Evolutionary conservation across 306 rosid species (phyloP).

Genomic region (Notholithocarpus densiflorus): DNA sequence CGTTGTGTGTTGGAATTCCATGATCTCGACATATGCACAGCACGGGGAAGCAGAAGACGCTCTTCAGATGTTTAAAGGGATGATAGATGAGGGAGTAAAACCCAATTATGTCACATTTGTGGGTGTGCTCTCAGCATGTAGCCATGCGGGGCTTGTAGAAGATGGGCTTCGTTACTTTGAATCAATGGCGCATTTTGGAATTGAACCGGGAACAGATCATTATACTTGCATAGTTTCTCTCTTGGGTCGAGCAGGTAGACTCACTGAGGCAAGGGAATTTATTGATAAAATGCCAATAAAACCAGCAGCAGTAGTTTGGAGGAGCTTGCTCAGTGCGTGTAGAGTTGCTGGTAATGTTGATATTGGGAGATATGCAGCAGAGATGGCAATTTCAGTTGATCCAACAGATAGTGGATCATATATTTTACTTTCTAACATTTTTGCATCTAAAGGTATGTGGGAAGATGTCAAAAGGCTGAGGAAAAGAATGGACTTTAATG

Average conservation of each 20-base stretch:
- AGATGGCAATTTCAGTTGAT: slow-evolving; percentile 72
- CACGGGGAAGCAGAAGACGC: slow-evolving; percentile 81
- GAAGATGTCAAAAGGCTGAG: slow-evolving; percentile 60
- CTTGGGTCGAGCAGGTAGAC: slow-evolving; percentile 67
- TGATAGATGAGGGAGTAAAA: slow-evolving; percentile 47
- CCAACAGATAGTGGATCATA: slow-evolving; percentile 82
- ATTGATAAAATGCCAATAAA: slow-evolving; percentile 67
- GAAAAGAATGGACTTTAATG: slow-evolving; percentile 58
- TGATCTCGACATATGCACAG: slow-evolving; percentile 77
- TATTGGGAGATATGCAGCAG: slow-evolving; percentile 74
- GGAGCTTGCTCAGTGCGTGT: slow-evolving; percentile 88
- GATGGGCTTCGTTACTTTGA: slow-evolving; percentile 64
- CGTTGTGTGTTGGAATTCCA: slow-evolving; percentile 85
- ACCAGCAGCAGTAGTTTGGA: slow-evolving; percentile 79
- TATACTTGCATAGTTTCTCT: slow-evolving; percentile 86
- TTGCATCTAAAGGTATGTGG: slow-evolving; percentile 93
- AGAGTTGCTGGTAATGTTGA: slow-evolving; percentile 67
- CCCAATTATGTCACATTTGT: slow-evolving; percentile 83
- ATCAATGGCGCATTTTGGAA: slow-evolving; percentile 55
- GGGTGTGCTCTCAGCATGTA: slow-evolving; percentile 76
- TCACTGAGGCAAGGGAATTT: slow-evolving; percentile 65
- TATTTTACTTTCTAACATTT: slow-evolving; percentile 74
- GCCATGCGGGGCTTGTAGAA: slow-evolving; percentile 79
- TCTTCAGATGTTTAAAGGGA: slow-evolving; percentile 47
- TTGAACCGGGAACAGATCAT: slow-evolving; percentile 76